A percentile compares a stretch with the other conserved stretches of the same genome.
phyloP scores from a whole-genome alignment of 2,329 filamentous ascomycete genomes.

The Neospermospora avenae region DNA sequence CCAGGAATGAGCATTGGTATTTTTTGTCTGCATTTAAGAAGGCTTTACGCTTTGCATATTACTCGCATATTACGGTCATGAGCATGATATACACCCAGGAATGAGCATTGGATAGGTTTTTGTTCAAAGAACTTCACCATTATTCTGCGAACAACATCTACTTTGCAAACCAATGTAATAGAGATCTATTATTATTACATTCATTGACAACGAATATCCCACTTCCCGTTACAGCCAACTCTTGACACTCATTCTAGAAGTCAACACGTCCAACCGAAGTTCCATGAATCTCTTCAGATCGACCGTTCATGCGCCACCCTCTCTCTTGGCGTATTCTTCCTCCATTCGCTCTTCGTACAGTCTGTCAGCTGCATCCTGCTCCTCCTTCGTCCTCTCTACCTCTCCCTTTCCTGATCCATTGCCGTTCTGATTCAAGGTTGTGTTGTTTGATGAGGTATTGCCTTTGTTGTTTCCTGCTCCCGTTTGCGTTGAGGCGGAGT shows the following conservation, averaged over 20 bases:
- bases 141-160: background rate
- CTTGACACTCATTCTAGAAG: background rate
- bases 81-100: background rate
- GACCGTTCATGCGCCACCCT: slow-evolving; percentile 54
- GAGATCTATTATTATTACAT: background rate
- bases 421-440: background rate
- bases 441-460: background rate
- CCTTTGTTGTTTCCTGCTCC: background rate
- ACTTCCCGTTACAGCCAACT: too few relatives aligned
- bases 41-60: background rate
- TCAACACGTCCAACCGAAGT: background rate
- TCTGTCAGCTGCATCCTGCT: slow-evolving; percentile 13
- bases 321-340: slow-evolving; percentile 58
- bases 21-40: background rate
- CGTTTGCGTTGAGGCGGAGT: background rate
- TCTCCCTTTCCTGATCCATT: background rate
- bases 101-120: background rate
- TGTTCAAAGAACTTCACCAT: background rate
- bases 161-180: too few relatives aligned
- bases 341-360: slow-evolving; percentile 58
- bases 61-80: background rate
- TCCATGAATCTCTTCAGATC: too few relatives aligned
- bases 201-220: too few relatives aligned
- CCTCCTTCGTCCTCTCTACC: background rate
- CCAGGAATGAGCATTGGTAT: background rate